A percentile compares a stretch with the other conserved stretches of the same genome.
phyloP scores from a whole-genome alignment of 2,329 filamentous ascomycete genomes.

The Colletotrichum truncatum region DNA sequence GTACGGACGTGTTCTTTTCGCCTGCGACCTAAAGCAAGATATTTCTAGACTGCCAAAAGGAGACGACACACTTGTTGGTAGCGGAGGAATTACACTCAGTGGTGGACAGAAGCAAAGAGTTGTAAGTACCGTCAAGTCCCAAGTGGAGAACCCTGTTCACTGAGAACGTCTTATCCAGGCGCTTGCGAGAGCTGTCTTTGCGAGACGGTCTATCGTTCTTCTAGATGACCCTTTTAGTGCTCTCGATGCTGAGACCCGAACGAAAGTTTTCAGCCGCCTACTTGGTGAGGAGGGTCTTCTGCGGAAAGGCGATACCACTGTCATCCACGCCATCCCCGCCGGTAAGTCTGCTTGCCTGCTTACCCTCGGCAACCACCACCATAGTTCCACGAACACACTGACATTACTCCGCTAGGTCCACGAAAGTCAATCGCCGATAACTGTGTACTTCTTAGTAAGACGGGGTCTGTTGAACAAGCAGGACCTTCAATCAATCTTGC shows the following conservation, averaged over 20 bases:
- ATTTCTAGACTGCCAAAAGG: constrained; percentile 31
- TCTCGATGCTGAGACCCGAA: constrained; percentile 17
- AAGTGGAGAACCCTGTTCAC: rapidly evolving
- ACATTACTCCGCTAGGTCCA: neutral
- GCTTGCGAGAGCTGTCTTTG: constrained; percentile 17
- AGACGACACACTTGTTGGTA: constrained; percentile 23
- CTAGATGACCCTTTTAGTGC: constrained; percentile 24
- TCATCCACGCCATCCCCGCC: constrained; percentile 2
- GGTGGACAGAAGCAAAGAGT: constrained; percentile 37
- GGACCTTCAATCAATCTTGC: neutral
- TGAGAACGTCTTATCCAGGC: neutral
- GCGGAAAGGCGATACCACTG: constrained; percentile 31
- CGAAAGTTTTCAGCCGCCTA: constrained; percentile 28
- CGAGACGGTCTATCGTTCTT: neutral
- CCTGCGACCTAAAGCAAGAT: constrained; percentile 29
- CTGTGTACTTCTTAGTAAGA: neutral
- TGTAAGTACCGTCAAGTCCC: neutral
- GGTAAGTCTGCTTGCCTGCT: neutral
- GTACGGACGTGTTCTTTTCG: constrained; percentile 40
- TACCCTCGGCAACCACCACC: neutral
- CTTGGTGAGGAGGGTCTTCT: constrained; percentile 32
- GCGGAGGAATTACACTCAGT: constrained; percentile 31
- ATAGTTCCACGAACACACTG: neutral
- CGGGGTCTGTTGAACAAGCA: neutral
- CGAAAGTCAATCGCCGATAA: neutral